A percentile compares a stretch with the other conserved stretches of the same genome.
Evolutionary conservation across 2,329 filamentous ascomycete genomes (phyloP).

Genomic region (Piedraia hortae): DNA sequence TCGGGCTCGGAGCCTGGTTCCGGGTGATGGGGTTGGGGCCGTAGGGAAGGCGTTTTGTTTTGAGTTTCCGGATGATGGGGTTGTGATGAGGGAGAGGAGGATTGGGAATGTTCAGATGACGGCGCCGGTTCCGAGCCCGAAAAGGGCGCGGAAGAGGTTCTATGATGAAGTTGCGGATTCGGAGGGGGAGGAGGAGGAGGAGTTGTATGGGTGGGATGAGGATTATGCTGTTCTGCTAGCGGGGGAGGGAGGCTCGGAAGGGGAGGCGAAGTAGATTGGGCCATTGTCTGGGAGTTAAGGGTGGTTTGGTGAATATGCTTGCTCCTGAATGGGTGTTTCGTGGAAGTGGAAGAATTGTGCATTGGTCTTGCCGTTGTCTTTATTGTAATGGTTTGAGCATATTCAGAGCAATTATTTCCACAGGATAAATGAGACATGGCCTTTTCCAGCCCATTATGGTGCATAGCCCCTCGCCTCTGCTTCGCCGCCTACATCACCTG

Average conservation of each 20-base stretch:
- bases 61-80: conserved; percentile 18
- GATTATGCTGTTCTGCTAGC: too few relatives aligned
- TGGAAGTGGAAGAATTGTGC: too few relatives aligned
- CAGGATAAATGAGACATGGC: too few relatives aligned
- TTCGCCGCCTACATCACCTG: conserved; percentile 10
- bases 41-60: conserved; percentile 24
- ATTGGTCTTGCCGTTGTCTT: too few relatives aligned
- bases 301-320: too few relatives aligned
- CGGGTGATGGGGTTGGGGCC: conserved; percentile 13
- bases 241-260: too few relatives aligned
- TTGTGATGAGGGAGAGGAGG: conserved; percentile 4
- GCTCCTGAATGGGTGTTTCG: too few relatives aligned
- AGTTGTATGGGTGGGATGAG: conserved; percentile 45
- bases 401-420: too few relatives aligned
- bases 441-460: too few relatives aligned
- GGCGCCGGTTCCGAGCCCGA: conserved; percentile 1
- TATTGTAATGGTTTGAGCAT: too few relatives aligned
- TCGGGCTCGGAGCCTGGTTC: conserved; percentile 13
- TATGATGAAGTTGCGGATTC: conserved; percentile 28
- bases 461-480: conserved; percentile 5
- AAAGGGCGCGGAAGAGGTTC: conserved; percentile 25
- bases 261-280: too few relatives aligned
- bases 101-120: neutral
- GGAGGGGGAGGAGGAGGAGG: conserved; percentile 33
- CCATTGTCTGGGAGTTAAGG: too few relatives aligned